Evolutionary conservation across 768 basidiomycete species (phyloP).

Genomic region (Kwoniella sp.): DNA sequence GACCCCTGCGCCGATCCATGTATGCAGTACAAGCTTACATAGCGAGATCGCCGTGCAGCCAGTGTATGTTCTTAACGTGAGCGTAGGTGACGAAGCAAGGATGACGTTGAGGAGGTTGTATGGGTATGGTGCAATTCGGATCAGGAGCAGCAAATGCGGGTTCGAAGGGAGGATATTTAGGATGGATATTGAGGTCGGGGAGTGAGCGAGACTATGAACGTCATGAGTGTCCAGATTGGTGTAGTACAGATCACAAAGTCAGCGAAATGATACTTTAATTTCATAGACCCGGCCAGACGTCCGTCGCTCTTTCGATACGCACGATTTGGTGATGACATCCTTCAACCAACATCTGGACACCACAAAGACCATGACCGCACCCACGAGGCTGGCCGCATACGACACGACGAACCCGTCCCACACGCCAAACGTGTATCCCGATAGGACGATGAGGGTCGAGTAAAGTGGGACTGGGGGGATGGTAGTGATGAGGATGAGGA

Average conservation of each 20-base stretch:
- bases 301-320: constrained; percentile 24
- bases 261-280: background rate
- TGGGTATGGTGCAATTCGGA: constrained; percentile 67
- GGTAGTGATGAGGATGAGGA: constrained; percentile 53
- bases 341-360: constrained; percentile 71
- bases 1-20: constrained; percentile 67
- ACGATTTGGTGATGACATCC: constrained; percentile 64
- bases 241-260: background rate
- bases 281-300: too few relatives aligned
- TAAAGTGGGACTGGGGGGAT: constrained; percentile 80
- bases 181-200: constrained; percentile 73
- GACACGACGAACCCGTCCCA: constrained; percentile 82
- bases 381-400: constrained; percentile 79
- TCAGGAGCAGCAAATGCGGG: constrained; percentile 84
- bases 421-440: constrained; percentile 86
- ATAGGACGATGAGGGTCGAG: constrained; percentile 87
- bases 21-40: constrained; percentile 88
- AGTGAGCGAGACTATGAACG: constrained; percentile 67
- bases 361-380: constrained; percentile 80
- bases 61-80: constrained; percentile 63
- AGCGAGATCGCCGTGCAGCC: constrained; percentile 82
- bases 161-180: constrained; percentile 84
- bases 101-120: constrained; percentile 92
- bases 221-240: background rate
- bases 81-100: constrained; percentile 79